phyloP scores from a whole-genome alignment of 495 filamentous ascomycete species.

The Penicillium fimorum region DNA sequence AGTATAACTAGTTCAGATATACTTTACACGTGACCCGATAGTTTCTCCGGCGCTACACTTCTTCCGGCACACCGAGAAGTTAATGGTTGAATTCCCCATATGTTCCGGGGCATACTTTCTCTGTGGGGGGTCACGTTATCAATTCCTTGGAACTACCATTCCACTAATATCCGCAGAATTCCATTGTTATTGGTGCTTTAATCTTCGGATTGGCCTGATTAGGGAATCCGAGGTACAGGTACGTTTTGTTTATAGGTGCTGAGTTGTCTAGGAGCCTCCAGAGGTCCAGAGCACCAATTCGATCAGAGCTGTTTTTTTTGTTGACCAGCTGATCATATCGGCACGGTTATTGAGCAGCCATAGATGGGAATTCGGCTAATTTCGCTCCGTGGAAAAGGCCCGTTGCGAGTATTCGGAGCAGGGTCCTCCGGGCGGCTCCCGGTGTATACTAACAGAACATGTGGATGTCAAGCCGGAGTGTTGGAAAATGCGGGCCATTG shows the following conservation, averaged over 20 bases:
- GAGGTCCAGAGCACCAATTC: background rate
- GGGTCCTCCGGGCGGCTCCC: slow-evolving; percentile 36
- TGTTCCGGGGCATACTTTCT: background rate
- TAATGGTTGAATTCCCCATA: background rate
- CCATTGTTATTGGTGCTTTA: background rate
- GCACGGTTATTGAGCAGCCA: slow-evolving; percentile 10
- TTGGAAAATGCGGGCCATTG: slow-evolving; percentile 11
- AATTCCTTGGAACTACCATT: background rate
- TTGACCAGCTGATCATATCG: slow-evolving; percentile 5
- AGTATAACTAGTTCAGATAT: slow-evolving; percentile 2
- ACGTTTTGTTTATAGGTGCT: background rate
- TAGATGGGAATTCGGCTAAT: slow-evolving; percentile 22
- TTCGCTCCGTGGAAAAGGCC: slow-evolving; percentile 4
- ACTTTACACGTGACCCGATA: background rate
- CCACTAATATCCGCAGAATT: background rate
- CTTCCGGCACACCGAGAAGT: slow-evolving; percentile 15
- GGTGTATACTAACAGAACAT: slow-evolving; percentile 23
- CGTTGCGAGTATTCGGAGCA: slow-evolving; percentile 29
- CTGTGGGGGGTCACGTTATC: background rate
- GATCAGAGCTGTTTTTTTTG: background rate
- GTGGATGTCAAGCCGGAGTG: slow-evolving; percentile 13
- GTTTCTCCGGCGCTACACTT: slow-evolving; percentile 5
- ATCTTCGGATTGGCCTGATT: slow-evolving; percentile 17
- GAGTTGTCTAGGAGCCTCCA: background rate
- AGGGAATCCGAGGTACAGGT: slow-evolving; percentile 15